Percentiles rank a stretch among this genome's conserved stretches.
Conservation (phyloP, 306 rosid genomes). For the Citrullus colocynthis region DNA sequence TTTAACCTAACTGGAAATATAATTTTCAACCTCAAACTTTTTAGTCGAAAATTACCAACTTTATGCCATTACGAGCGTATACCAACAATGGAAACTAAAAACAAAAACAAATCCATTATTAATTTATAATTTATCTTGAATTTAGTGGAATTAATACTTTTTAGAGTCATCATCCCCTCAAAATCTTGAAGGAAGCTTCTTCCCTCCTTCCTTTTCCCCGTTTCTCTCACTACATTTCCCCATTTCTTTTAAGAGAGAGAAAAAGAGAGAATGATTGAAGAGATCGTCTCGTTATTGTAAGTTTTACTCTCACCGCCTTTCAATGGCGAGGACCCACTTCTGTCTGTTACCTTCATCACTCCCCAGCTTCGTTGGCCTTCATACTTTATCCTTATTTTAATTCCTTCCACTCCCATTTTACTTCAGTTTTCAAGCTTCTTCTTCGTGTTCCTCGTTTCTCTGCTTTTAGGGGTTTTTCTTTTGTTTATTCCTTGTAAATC, state of each 20-base stretch:
- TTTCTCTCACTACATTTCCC: neutral
- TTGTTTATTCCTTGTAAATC: neutral
- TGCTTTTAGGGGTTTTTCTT: neutral
- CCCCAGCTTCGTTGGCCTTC: neutral
- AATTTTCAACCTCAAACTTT: too few relatives aligned
- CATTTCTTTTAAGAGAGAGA: neutral
- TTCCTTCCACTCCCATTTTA: neutral
- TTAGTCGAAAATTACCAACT: too few relatives aligned
- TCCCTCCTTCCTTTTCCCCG: neutral
- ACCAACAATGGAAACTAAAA: neutral
- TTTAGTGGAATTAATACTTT: neutral
- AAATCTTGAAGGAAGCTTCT: neutral
- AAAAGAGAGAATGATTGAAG: slow-evolving; percentile 3
- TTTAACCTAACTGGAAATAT: too few relatives aligned
- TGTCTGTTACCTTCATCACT: slow-evolving; percentile 11
- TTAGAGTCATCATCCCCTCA: neutral
- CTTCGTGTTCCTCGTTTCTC: neutral
- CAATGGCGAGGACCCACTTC: slow-evolving; percentile 20
- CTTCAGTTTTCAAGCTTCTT: neutral
- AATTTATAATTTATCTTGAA: neutral
- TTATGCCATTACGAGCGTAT: too few relatives aligned
- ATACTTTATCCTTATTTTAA: neutral
- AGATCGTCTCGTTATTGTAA: neutral
- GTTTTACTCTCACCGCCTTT: neutral
- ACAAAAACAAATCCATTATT: neutral